Base-by-base conservation (phyloP, 768 basidiomycete genomes). In the Russula griseocarnosa region DNA sequence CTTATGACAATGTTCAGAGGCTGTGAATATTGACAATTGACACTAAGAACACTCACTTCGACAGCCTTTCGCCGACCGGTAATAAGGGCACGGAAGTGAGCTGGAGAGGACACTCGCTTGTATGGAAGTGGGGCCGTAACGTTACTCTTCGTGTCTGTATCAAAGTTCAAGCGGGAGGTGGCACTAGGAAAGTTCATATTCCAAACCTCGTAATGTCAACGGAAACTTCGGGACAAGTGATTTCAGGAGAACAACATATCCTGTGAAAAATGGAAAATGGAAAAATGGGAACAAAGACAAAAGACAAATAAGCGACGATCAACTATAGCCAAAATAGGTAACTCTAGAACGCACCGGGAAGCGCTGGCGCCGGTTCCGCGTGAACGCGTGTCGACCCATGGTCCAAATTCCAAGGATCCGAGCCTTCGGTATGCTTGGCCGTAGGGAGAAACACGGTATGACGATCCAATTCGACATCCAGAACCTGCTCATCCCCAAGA, bases 391-490 rank as follows among this genome's bases (percentile, higher is more conserved):
- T 24, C 9, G 63, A 26, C 38, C n/a, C 34, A 30, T n/a, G 18
- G 14, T 36, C 44, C n/a, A 44, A 50, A 58, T 42, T 47, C 52
- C 58, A 59, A 70, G 71, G 20, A 55, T 63, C 60, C 10, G 64
- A 28, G 32, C 60, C 50, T n/a, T 58, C 53, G 5, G 47, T 32
- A 18, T 60, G 64, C 4, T 66, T 67, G 11, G 67, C 66, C 22
- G 69, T 68, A 5, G 76, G 74, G n/a, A 77, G 73, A 3, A 83
- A 69, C 54, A 74, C 73, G 1, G 74, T 78, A 46, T 75, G 73
- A 18, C 79, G 76, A 60, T 81, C 78, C 13, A 83, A 75, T 59
- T 82, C 81, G 22, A 82, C 72, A 61, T 83, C 81, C 46, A 83
- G 69, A 14, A 83, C 70, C 62, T 83, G 82, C 63, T 83, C 79